These are phyloP conservation scores for Populus simonii DNA, from an alignment of 345 rosid species.

Conservation along the genomic window DNA sequence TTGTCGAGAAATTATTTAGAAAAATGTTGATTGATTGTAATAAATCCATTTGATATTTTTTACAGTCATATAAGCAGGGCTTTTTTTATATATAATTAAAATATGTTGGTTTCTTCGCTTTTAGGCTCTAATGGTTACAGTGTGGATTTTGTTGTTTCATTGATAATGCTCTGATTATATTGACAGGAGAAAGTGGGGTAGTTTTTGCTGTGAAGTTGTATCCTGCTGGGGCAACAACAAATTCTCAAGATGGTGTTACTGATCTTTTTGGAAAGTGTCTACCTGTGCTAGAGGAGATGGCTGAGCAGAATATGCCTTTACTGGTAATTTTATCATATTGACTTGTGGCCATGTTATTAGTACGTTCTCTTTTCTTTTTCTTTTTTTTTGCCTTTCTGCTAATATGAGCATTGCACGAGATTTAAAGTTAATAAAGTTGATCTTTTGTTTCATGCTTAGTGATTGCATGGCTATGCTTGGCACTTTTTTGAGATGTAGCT, in stretches of 20 bases:
- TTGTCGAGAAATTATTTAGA: neutral
- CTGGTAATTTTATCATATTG: slow-evolving; percentile 49
- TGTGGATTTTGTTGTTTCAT: slow-evolving; percentile 1
- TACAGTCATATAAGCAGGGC: neutral
- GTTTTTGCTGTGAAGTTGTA: slow-evolving; percentile 91
- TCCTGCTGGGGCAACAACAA: slow-evolving; percentile 96
- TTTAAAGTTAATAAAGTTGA: neutral
- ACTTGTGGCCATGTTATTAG: neutral
- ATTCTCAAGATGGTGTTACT: slow-evolving; percentile 94
- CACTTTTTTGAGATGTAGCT: neutral
- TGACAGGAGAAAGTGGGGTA: slow-evolving; percentile 70
- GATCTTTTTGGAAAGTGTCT: slow-evolving; percentile 87
- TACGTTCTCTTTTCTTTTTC: neutral
- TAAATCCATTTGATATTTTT: neutral
- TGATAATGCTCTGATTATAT: slow-evolving; percentile 4
- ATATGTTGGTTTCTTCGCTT: neutral
- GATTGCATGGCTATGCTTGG: neutral
- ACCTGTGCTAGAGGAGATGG: slow-evolving; percentile 88
- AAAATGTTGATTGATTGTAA: no score
- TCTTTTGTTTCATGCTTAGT: neutral
- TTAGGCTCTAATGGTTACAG: neutral
- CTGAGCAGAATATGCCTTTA: slow-evolving; percentile 76
- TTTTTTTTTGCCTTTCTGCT: neutral
- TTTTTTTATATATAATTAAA: no score
- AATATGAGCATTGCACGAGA: no score